Evolutionary conservation across 2,329 filamentous ascomycete species (phyloP), one percentile per base, ranked within the genome.

Genomic region (Parascedosporium putredinis): DNA sequence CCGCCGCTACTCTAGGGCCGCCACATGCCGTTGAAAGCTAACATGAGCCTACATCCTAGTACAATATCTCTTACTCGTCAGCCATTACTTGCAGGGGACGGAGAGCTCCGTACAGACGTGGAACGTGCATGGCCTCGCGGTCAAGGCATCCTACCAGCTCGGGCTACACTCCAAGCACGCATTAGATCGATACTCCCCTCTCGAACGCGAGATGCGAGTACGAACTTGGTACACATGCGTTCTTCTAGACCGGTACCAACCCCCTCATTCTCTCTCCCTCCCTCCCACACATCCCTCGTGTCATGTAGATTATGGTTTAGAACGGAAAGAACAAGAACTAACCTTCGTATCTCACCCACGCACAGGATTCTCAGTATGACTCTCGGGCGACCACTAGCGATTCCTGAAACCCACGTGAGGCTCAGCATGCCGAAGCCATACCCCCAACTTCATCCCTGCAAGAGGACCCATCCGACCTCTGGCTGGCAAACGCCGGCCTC

Each of bases 81-180:
- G 58, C 2, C 62, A 55, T 31, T 66, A 60, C 33, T 60, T 65
- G 27, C 63, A 66, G 44, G 65, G 64, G 31, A 64, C 55, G n/a
- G 61, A 64, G 43, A 55, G 62, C 2, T 60, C 62, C 6, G 61
- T 62, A 49, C 59, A 62, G 23, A 65, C 62, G 45, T 58, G 60
- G 51, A 57, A 61, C 3, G 58, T 58, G 1, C 62, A 65, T 44
- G 58, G 59, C 1, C 53, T 64, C 2, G 57, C 58, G 1, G 63
- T 66, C 34, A 62, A 62, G 25, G 55, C 60, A 0, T 54, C 61
- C 1, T 65, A 63, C 44, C 62, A 65, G 45, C 56, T 66, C 2
- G 64, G 63, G 5, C 54, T 66, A 20, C 63, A 66, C 22, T 50
- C 48, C 16, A n/a, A 10, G 4, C 24, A 50, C 8, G 48, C 48